Evolutionary conservation across 2,329 filamentous ascomycete genomes (phyloP).

Genomic region (Xylariales sp.): DNA sequence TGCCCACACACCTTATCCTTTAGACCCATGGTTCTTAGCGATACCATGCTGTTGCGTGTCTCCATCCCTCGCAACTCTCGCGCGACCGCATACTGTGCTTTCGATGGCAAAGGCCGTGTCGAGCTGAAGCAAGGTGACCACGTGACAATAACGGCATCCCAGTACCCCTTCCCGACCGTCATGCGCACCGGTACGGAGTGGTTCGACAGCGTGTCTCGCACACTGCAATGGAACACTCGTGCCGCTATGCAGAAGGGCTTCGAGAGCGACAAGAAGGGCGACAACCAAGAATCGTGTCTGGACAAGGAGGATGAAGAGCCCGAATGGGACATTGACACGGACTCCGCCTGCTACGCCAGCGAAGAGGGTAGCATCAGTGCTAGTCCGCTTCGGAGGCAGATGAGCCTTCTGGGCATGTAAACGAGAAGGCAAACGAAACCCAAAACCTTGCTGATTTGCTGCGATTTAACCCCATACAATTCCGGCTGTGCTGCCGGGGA

Average conservation of each 20-base stretch:
- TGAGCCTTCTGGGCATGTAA: constrained; percentile 68
- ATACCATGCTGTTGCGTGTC: constrained; percentile 88
- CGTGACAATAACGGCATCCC: constrained; percentile 91
- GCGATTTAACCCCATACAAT: too few relatives aligned
- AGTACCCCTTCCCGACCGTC: constrained; percentile 96
- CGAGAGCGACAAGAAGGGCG: constrained; percentile 40
- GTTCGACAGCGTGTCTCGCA: constrained; percentile 93
- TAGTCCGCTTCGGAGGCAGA: constrained; percentile 66
- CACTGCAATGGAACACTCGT: constrained; percentile 90
- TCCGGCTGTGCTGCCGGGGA: too few relatives aligned
- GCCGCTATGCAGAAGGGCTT: constrained; percentile 92
- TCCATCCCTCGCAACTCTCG: constrained; percentile 80
- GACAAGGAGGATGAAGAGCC: constrained; percentile 50
- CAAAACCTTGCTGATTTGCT: too few relatives aligned
- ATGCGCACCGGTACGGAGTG: constrained; percentile 86
- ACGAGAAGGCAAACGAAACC: too few relatives aligned
- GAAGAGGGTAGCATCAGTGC: constrained; percentile 67
- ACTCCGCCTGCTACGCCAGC: constrained; percentile 66
- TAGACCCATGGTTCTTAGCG: constrained; percentile 94
- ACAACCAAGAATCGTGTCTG: constrained; percentile 44
- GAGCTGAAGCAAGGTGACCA: constrained; percentile 91
- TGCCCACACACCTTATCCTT: constrained; percentile 97
- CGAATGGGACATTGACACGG: constrained; percentile 94
- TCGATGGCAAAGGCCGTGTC: constrained; percentile 93
- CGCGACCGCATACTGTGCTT: constrained; percentile 92